Conservation (phyloP, 1,284 basidiomycete species). For the Cutaneotrichosporon cavernicola region DNA sequence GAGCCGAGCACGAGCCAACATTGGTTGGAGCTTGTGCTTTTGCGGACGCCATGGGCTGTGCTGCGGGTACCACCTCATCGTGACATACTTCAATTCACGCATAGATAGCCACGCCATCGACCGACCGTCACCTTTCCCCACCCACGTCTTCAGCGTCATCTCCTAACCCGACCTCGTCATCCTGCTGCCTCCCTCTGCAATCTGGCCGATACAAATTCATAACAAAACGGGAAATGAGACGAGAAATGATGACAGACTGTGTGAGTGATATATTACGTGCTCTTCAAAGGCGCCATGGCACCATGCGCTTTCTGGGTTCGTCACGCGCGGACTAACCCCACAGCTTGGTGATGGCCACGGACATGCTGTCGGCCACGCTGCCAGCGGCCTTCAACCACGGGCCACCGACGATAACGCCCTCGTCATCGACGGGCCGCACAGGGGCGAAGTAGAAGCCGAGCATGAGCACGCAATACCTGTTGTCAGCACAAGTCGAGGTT, state of each 20-base stretch:
- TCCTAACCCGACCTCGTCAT: background rate
- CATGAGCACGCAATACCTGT: constrained; percentile 72
- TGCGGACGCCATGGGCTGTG: too few species aligned
- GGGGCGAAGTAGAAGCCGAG: constrained; percentile 77
- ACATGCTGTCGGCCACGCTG: background rate
- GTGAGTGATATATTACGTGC: background rate
- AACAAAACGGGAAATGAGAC: background rate
- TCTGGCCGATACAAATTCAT: constrained; percentile 3
- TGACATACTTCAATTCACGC: too few species aligned
- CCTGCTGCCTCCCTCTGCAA: background rate
- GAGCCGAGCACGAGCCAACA: too few species aligned
- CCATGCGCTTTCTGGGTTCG: background rate
- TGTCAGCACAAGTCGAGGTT: constrained; percentile 12
- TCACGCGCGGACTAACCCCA: constrained; percentile 1
- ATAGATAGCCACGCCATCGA: too few species aligned
- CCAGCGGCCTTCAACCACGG: background rate
- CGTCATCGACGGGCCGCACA: background rate
- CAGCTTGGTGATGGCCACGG: constrained; percentile 11
- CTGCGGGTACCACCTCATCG: too few species aligned
- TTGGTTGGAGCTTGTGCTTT: too few species aligned
- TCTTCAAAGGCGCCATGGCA: background rate
- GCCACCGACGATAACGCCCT: constrained; percentile 10
- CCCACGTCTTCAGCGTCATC: too few species aligned
- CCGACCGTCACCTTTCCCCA: too few species aligned
- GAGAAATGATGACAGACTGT: background rate